Evolutionary conservation across 768 basidiomycete genomes (phyloP).

Genomic region (Tephrocybe sp.): DNA sequence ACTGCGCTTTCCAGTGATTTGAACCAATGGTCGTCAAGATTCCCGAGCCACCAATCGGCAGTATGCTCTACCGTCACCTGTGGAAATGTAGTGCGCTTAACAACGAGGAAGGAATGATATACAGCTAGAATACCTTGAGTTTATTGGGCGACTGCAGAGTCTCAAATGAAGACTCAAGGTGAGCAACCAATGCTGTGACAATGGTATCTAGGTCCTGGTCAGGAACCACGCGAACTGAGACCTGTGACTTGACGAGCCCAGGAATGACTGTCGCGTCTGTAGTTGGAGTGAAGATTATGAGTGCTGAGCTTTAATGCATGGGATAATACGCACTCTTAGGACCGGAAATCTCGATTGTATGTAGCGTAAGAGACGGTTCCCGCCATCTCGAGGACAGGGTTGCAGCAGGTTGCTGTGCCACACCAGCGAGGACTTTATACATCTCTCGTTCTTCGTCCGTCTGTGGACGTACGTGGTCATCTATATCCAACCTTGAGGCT

Average conservation of each 20-base stretch:
- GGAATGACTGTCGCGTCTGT: conserved; percentile 89
- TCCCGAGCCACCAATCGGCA: conserved; percentile 96
- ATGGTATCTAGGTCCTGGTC: conserved; percentile 82
- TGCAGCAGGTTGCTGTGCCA: conserved; percentile 66
- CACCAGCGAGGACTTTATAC: conserved; percentile 64
- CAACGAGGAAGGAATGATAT: background rate
- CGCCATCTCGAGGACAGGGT: conserved; percentile 81
- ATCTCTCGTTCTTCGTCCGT: conserved; percentile 64
- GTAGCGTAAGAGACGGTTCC: conserved; percentile 87
- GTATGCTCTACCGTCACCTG: conserved; percentile 79
- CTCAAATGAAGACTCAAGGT: conserved; percentile 59
- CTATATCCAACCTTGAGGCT: conserved; percentile 32
- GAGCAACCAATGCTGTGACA: conserved; percentile 53
- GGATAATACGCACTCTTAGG: conserved; percentile 58
- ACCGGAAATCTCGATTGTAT: conserved; percentile 80
- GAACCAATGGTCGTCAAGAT: conserved; percentile 84
- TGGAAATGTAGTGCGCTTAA: background rate
- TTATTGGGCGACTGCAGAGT: conserved; percentile 64
- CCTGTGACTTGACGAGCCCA: conserved; percentile 73
- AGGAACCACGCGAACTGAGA: conserved; percentile 92
- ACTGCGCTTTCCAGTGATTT: conserved; percentile 81
- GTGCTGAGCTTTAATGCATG: background rate
- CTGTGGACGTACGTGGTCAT: conserved; percentile 72
- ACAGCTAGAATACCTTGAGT: conserved; percentile 48
- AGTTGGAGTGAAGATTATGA: background rate